Evolutionary conservation across 192 early-diverging fungal species (phyloP), one percentile per base, ranked within the genome.

Genomic region (Coemansia sp.): DNA sequence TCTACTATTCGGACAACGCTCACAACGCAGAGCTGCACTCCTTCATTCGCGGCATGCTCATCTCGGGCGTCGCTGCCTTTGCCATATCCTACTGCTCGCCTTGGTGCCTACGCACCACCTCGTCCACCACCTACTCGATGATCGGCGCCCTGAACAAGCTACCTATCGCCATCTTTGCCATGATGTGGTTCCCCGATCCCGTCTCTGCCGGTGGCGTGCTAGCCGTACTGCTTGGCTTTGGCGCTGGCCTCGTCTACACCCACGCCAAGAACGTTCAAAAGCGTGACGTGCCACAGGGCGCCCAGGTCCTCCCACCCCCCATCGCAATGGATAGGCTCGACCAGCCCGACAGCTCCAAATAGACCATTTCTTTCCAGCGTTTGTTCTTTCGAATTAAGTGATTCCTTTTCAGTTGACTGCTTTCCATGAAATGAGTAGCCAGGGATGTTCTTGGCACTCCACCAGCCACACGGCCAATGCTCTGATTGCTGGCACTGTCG

Each of bases 71-170:
- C 11, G 89, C 89, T 1, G 92, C 92, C 23, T 99, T 99, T 85
- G 89, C 86, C 37, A 99, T 99, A 70, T 92, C 90, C 1, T 99
- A 92, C 88, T 71, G 88, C 90, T 64, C 79, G 66, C 70, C 79
- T 3, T 86, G 85, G 85, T 84, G 83, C 62, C 73, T 86, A 56
- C 77, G 85, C 70, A 81, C 76, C 9, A 84, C 90, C 12, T 88
- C 85, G 4, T 90, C 89, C 16, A 94, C 92, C 25, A 94, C 92
- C 0, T 94, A 92, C 73, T 89, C 88, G n/a, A 99, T 99, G 97
- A 95, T 95, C 28, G 97, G 97, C 11, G 95, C 97, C 11, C 89
- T 99, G 47, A 99, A 99, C 82, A 99, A 99, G 72, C 82, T 99
- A 34, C 97, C 97, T 14, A 94, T 99, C 63, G 93, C 95, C 4